A percentile compares a stretch with the other conserved stretches of the same genome.
phyloP scores from a whole-genome alignment of 345 rosid genomes.

The Iberis pinnata region DNA sequence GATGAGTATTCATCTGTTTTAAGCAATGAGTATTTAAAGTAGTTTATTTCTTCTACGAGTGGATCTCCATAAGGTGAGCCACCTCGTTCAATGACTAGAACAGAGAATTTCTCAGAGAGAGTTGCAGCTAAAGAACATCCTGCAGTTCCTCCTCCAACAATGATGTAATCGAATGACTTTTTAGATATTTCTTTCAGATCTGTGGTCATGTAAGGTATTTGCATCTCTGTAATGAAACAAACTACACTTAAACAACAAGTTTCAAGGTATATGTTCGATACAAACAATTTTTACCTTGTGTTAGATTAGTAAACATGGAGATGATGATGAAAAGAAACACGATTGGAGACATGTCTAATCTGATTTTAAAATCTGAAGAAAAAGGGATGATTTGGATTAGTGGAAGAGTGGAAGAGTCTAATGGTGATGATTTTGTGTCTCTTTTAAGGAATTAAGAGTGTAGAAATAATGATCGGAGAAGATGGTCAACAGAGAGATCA shows the following conservation, averaged over 20 bases:
- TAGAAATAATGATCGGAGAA: too few species aligned
- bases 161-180: slow-evolving; percentile 61
- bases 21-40: slow-evolving; percentile 46
- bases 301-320: slow-evolving; percentile 10
- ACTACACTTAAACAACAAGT: neutral
- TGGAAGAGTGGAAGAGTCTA: slow-evolving; percentile 24
- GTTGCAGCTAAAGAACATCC: slow-evolving; percentile 71
- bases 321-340: slow-evolving; percentile 17
- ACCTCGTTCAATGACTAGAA: slow-evolving; percentile 57
- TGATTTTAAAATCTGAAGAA: slow-evolving; percentile 8
- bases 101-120: slow-evolving; percentile 51
- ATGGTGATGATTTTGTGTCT: slow-evolving; percentile 16
- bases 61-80: slow-evolving; percentile 62
- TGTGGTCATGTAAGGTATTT: slow-evolving; percentile 51
- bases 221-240: slow-evolving; percentile 30
- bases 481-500: too few species aligned
- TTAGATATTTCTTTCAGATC: slow-evolving; percentile 51
- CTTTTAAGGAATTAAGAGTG: too few species aligned
- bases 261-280: neutral
- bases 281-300: slow-evolving; percentile 20
- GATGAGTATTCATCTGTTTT: slow-evolving; percentile 55
- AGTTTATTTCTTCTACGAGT: slow-evolving; percentile 31
- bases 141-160: slow-evolving; percentile 67
- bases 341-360: slow-evolving; percentile 22
- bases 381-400: slow-evolving; percentile 16